phyloP scores from a whole-genome alignment of 768 basidiomycete species.

The Suillus clintonianus region DNA sequence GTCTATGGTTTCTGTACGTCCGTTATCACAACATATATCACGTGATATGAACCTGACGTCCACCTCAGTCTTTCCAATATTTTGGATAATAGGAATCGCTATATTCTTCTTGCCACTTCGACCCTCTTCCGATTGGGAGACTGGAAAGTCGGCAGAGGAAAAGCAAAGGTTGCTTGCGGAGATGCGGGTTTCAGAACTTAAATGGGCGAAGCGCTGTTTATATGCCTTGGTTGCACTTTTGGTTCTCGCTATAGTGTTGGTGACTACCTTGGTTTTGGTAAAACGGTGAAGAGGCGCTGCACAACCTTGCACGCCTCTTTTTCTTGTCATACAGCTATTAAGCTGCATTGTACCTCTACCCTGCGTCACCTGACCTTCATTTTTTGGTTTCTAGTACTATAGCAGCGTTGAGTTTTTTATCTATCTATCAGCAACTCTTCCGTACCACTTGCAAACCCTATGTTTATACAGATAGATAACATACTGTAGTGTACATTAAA shows the following conservation, averaged over 20 bases:
- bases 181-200: slow-evolving; percentile 50
- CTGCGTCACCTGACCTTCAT: not conserved
- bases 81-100: slow-evolving; percentile 61
- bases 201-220: slow-evolving; percentile 60
- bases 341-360: not conserved
- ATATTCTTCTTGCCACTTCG: slow-evolving; percentile 57
- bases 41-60: not conserved
- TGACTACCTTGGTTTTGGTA: slow-evolving; percentile 21
- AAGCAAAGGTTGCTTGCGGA: slow-evolving; percentile 45
- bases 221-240: slow-evolving; percentile 52
- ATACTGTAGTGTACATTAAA: not conserved
- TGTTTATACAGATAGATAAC: not conserved
- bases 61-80: slow-evolving; percentile 56
- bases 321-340: not conserved
- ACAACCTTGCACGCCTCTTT: not conserved
- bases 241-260: slow-evolving; percentile 35
- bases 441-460: not conserved
- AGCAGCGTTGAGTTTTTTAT: not conserved
- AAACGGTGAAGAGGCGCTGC: slow-evolving; percentile 21
- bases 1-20: slow-evolving; percentile 63
- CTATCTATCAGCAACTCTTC: not conserved
- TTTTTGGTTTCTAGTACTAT: not conserved
- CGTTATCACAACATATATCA: slow-evolving; percentile 5
- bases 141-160: slow-evolving; percentile 56
- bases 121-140: slow-evolving; percentile 52